Base-by-base conservation (phyloP, 306 rosid genomes). In the Cajanus cajan region DNA sequence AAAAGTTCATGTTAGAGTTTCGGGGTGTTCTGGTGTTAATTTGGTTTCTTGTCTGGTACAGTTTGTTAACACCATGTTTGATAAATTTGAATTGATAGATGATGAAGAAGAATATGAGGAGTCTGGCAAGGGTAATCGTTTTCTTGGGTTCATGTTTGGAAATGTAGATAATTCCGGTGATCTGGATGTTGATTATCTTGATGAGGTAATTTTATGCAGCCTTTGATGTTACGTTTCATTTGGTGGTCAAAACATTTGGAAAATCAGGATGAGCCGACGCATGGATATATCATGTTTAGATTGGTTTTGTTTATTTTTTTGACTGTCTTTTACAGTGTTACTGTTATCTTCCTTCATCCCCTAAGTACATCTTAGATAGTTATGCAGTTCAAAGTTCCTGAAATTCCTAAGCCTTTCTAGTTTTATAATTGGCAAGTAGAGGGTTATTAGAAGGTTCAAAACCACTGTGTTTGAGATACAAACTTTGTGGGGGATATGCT, bases 151-250 rank as follows among this genome's bases (percentile, higher is more conserved):
- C 87, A 94, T 94, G 97, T 94, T 92, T 76, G 98, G 98, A 44
- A 94, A 94, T 85, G 97, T 94, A 33, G 96, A 94, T 75, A 93
- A 94, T 73, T 94, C 97, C 28, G 98, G 97, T 31, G 95, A 90
- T 83, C 97, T 94, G 44, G 97, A 94, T 78, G 98, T 82, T 15
- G 97, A 94, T 84, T 94, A 92, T 86, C 97, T 94, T 85, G 98
- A 94, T 24, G 95, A 94, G 97, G 98, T 94, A 86, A 73, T 34
- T 58, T 74, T 76, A 6, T 51, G 79, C 36, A 7, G 80, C 71
- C 45, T 69, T 78, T 63, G 63, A 55, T 74, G 54, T 77, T 24
- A 47, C 63, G 1, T 74, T n/a, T 80, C 18, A 63, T 52, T 82
- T 34, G 44, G 4, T 76, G 25, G 54, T 52, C 48, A 34, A 28